Base-by-base conservation (phyloP, 129 eudicot species). In the Flaveria bidentis region DNA sequence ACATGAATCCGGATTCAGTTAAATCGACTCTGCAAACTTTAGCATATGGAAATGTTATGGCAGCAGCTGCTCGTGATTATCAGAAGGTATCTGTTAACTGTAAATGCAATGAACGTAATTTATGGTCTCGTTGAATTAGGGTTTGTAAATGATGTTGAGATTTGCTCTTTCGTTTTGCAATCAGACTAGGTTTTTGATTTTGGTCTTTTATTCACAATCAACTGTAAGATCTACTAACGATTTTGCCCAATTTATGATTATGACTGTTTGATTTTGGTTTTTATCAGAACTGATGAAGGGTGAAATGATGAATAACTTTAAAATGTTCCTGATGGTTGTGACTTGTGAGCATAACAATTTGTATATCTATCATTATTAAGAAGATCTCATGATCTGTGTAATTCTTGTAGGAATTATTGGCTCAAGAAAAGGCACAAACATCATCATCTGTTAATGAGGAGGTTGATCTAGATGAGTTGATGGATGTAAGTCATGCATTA, bases 31-130 rank as follows among this genome's bases (percentile, higher is more conserved):
- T 93, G 64, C 82, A 86, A 53, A 90, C 88, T 41, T 53, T 80
- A 64, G 83, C 83, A 16, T 80, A 72, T 80, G 83, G 83, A 73
- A 80, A 80, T 86, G 97, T 92, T 33, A 57, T 93, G 92, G 98
- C 98, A 58, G 96, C 96, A 8, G 97, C 98, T 50, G 98, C 98
- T 74, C 98, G 98, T 74, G 85, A 93, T 86, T 89, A 88, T 63
- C 89, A 93, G 74, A 93, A 90, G 93, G 98, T 93, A 2, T 39
- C 1, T 68, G 20, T 36, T 5, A 36, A 36, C 41, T 36, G 41
- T 36, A 4, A 0, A 36, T 36, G 41, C 41, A 36, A 36, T 36
- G 41, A 15, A 15, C 6, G 15, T 50, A 22, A 46, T 18, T 22
- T 45, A 10, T 77, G 2, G 2, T 4, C n/a, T 26, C 1, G 5